Evolutionary conservation across 2,329 filamentous ascomycete genomes (phyloP).

Genomic region (Fusarium nanum): DNA sequence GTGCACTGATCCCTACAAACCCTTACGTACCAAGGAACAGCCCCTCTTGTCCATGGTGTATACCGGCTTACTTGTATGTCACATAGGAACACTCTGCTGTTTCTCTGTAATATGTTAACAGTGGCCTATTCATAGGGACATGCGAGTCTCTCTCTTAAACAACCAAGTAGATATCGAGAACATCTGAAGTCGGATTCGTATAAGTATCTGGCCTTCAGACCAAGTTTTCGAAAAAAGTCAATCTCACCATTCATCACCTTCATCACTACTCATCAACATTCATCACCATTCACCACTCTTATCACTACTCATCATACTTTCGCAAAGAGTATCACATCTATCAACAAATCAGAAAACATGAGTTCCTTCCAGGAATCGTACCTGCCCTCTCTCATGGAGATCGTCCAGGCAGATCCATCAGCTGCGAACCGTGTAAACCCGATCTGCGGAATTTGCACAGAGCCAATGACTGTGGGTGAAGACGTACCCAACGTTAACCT

Average conservation of each 20-base stretch:
- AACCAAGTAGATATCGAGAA: neutral
- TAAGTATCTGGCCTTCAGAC: neutral
- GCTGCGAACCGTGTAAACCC: neutral
- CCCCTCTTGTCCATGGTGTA: neutral
- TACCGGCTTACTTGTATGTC: neutral
- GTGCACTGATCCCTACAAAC: neutral
- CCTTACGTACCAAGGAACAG: neutral
- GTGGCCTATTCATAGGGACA: neutral
- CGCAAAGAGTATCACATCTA: neutral
- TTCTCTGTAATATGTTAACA: neutral
- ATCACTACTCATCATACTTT: neutral
- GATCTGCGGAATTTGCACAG: slow-evolving; percentile 8
- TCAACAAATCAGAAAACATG: neutral
- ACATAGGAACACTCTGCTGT: neutral
- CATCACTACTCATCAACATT: too few species aligned
- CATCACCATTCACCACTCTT: too few species aligned
- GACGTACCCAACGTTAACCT: neutral
- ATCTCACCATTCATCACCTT: neutral
- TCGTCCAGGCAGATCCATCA: slow-evolving; percentile 1
- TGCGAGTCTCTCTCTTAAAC: neutral
- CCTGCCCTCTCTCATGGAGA: neutral
- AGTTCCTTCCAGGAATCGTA: neutral
- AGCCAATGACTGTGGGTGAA: neutral
- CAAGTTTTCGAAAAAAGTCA: neutral
- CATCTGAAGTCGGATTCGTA: neutral